phyloP scores from a whole-genome alignment of 1,139 yeast genomes.

The Trichomonascaceae sp. region DNA sequence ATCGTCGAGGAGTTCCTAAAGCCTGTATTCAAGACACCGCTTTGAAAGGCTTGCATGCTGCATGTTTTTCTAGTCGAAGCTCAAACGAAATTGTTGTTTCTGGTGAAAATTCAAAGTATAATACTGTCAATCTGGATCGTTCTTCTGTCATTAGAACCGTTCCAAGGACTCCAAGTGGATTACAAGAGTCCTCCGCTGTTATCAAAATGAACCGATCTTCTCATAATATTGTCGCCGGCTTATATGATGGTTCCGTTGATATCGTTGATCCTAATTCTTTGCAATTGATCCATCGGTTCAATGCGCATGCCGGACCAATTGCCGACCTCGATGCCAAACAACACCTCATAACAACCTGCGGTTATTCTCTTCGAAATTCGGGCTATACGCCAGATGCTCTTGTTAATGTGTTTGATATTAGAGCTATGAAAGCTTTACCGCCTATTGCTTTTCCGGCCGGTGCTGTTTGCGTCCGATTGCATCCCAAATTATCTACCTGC shows the following conservation, averaged over 20 bases:
- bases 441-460: constrained; percentile 91
- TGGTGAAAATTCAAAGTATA: constrained; percentile 41
- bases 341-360: constrained; percentile 74
- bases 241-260: constrained; percentile 62
- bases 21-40: constrained; percentile 25
- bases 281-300: constrained; percentile 53
- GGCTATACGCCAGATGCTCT: constrained; percentile 65
- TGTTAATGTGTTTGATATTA: constrained; percentile 74
- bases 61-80: constrained; percentile 31
- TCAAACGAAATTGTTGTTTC: constrained; percentile 41
- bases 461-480: constrained; percentile 76
- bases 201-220: constrained; percentile 38
- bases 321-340: constrained; percentile 78
- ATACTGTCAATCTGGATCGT: constrained; percentile 57
- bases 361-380: constrained; percentile 57
- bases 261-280: constrained; percentile 64
- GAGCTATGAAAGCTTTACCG: constrained; percentile 65
- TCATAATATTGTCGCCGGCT: constrained; percentile 53
- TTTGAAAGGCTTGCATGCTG: constrained; percentile 27
- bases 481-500: constrained; percentile 80
- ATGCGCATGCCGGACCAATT: constrained; percentile 69
- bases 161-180: constrained; percentile 22
- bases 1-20: constrained; percentile 32
- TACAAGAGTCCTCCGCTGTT: constrained; percentile 27
- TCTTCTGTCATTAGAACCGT: constrained; percentile 32